Evolutionary conservation across 306 rosid genomes (phyloP).

Genomic region (Canavalia ensiformis): DNA sequence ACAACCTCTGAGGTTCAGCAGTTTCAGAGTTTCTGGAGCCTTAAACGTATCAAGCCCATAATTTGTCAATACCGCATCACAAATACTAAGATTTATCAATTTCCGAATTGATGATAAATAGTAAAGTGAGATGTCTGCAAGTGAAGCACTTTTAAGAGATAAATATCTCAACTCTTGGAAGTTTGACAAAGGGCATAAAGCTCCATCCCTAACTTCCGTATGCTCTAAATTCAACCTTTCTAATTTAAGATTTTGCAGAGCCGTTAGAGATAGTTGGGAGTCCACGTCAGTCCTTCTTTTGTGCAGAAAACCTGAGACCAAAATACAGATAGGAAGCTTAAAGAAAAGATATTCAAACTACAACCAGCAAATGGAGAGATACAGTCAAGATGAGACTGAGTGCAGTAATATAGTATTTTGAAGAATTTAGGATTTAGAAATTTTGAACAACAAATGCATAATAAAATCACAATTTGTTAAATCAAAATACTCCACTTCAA

Average conservation of each 20-base stretch:
- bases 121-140: conserved; percentile 70
- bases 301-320: conserved; percentile 64
- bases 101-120: conserved; percentile 75
- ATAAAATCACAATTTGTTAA: conserved; percentile 20
- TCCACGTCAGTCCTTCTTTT: conserved; percentile 46
- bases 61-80: conserved; percentile 81
- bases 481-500: conserved; percentile 1
- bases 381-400: neutral
- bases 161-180: conserved; percentile 66
- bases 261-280: conserved; percentile 56
- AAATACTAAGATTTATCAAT: conserved; percentile 65
- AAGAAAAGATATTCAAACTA: conserved; percentile 14
- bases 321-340: conserved; percentile 20
- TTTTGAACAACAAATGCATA: conserved; percentile 16
- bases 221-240: conserved; percentile 76
- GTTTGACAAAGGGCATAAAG: conserved; percentile 60
- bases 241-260: conserved; percentile 66
- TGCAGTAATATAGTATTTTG: neutral
- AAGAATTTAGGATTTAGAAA: conserved; percentile 22
- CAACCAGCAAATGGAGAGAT: conserved; percentile 13
- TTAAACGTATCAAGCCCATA: conserved; percentile 66
- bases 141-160: conserved; percentile 67
- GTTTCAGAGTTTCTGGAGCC: conserved; percentile 66
- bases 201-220: conserved; percentile 69
- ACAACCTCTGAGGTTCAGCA: conserved; percentile 82